phyloP scores from a whole-genome alignment of 1,139 yeast genomes.

The Magnusiomyces suaveolens region DNA sequence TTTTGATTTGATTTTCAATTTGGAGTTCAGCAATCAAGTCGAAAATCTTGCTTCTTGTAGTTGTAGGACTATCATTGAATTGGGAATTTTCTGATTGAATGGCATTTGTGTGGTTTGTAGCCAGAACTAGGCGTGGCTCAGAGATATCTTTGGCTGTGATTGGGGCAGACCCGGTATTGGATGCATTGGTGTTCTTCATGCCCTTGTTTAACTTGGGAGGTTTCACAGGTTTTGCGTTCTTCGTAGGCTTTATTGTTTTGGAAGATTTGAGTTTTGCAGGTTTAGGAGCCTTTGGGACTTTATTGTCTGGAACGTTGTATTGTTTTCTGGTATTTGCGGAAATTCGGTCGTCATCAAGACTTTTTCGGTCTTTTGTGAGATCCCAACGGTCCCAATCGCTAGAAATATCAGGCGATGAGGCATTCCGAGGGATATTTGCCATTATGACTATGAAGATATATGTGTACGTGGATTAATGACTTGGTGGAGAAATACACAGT shows the following conservation, averaged over 20 bases:
- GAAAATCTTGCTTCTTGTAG: conserved; percentile 16
- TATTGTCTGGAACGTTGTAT: neutral
- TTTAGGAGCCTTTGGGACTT: neutral
- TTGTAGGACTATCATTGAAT: neutral
- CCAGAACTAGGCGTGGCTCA: neutral
- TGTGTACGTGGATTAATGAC: neutral
- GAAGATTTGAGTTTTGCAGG: neutral
- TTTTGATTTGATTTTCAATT: conserved; percentile 34
- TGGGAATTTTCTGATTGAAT: conserved; percentile 9
- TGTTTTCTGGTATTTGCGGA: neutral
- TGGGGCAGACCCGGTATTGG: neutral
- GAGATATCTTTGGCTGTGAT: neutral
- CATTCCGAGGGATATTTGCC: neutral
- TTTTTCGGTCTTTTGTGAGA: neutral
- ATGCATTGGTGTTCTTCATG: neutral
- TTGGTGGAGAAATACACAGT: neutral
- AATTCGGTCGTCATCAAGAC: neutral
- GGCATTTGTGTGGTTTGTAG: neutral
- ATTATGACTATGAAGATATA: neutral
- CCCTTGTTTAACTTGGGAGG: neutral
- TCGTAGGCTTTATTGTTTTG: neutral
- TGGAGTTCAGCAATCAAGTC: conserved; percentile 32
- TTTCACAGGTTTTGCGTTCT: neutral
- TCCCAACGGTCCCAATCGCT: neutral
- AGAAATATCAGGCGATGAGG: neutral